Conservation (phyloP, 1,139 yeast genomes). For the Suhomyces panamericanus region DNA sequence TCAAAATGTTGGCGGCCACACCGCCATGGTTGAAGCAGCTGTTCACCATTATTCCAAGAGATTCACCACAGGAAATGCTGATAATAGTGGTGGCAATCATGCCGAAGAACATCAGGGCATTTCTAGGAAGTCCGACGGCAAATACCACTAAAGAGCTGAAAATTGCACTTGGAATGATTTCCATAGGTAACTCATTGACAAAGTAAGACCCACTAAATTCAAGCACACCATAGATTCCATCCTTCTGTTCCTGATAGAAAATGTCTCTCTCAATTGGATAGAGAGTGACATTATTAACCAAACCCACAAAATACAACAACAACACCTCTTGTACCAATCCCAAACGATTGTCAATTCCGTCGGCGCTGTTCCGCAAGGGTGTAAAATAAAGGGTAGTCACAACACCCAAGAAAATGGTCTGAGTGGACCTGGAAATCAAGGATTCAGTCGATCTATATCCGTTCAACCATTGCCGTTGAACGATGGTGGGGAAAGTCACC, state of each 20-base stretch:
- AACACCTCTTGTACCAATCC: slow-evolving; percentile 26
- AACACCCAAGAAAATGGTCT: slow-evolving; percentile 21
- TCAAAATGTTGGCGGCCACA: slow-evolving; percentile 24
- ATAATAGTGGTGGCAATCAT: slow-evolving; percentile 20
- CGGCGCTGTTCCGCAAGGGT: slow-evolving; percentile 20
- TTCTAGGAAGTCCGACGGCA: slow-evolving; percentile 25
- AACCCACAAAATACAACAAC: slow-evolving; percentile 26
- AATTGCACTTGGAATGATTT: slow-evolving; percentile 21
- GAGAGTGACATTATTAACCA: slow-evolving; percentile 25
- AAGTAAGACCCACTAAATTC: slow-evolving; percentile 24
- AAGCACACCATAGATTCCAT: slow-evolving; percentile 23
- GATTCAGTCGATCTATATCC: slow-evolving; percentile 22
- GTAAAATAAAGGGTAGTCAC: slow-evolving; percentile 25
- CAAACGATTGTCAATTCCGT: slow-evolving; percentile 24
- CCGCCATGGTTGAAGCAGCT: slow-evolving; percentile 25
- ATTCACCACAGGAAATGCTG: slow-evolving; percentile 25
- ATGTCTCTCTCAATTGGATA: slow-evolving; percentile 25
- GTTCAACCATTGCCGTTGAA: slow-evolving; percentile 19
- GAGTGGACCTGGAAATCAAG: slow-evolving; percentile 22
- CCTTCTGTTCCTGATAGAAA: slow-evolving; percentile 28
- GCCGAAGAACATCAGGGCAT: slow-evolving; percentile 24
- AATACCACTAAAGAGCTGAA: slow-evolving; percentile 24
- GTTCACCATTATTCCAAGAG: slow-evolving; percentile 25
- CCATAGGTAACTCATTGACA: slow-evolving; percentile 26
- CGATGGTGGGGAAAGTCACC: slow-evolving; percentile 18